A percentile compares a stretch with the other conserved stretches of the same genome.
phyloP scores from a whole-genome alignment of 2,329 filamentous ascomycete species.

The Tolypocladium album region DNA sequence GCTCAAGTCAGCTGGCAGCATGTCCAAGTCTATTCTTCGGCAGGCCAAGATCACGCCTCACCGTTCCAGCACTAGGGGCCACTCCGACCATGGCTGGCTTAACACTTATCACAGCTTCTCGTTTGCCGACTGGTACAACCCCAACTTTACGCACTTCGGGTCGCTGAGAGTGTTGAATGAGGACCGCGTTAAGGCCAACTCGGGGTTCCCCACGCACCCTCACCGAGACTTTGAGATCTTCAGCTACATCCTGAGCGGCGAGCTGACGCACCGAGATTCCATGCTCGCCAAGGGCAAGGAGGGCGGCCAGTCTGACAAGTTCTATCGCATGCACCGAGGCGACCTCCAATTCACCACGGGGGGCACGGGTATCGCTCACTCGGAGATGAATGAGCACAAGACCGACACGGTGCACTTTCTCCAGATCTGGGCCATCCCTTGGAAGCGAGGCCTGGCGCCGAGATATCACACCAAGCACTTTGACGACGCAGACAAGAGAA shows the following conservation, averaged over 20 bases:
- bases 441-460: slow-evolving; percentile 60
- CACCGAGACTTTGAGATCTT: slow-evolving; percentile 88
- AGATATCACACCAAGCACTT: slow-evolving; percentile 69
- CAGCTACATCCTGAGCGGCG: slow-evolving; percentile 74
- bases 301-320: slow-evolving; percentile 48
- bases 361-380: slow-evolving; percentile 72
- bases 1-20: slow-evolving; percentile 32
- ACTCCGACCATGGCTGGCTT: slow-evolving; percentile 78
- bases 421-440: slow-evolving; percentile 81
- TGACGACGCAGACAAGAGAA: slow-evolving; percentile 59
- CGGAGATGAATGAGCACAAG: slow-evolving; percentile 68
- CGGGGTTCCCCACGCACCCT: slow-evolving; percentile 75
- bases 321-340: slow-evolving; percentile 62
- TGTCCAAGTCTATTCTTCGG: slow-evolving; percentile 48
- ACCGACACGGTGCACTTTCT: slow-evolving; percentile 69
- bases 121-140: slow-evolving; percentile 65
- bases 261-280: slow-evolving; percentile 78
- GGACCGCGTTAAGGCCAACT: slow-evolving; percentile 64
- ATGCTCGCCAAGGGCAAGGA: slow-evolving; percentile 65
- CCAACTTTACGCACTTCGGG: slow-evolving; percentile 58
- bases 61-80: slow-evolving; percentile 60
- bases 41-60: slow-evolving; percentile 67
- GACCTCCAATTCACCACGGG: slow-evolving; percentile 87
- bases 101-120: slow-evolving; percentile 81
- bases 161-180: slow-evolving; percentile 79